Conservation (phyloP, 1,284 basidiomycete species). For the Cryptococcus jaspeensis region DNA sequence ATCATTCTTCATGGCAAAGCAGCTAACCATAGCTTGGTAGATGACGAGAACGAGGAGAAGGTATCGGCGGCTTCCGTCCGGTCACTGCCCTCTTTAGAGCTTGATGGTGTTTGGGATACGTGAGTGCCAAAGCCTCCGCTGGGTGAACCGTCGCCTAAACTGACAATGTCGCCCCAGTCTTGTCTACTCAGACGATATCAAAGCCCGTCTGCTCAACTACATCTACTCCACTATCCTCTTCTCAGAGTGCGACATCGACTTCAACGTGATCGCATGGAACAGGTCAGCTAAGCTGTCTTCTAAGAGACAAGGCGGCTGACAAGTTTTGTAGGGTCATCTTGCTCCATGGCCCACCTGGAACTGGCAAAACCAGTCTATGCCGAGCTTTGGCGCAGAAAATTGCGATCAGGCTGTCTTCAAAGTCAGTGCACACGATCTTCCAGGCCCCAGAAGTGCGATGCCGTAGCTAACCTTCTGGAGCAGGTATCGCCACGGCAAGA, state of each 20-base stretch:
- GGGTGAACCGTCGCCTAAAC: background rate
- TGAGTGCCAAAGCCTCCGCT: slow-evolving; percentile 27
- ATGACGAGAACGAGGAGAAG: slow-evolving; percentile 64
- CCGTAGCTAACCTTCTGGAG: background rate
- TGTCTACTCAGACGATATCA: slow-evolving; percentile 87
- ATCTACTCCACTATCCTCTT: slow-evolving; percentile 90
- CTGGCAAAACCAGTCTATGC: slow-evolving; percentile 95
- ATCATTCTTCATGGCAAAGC: background rate
- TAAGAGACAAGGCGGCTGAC: background rate
- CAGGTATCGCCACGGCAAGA: slow-evolving; percentile 78
- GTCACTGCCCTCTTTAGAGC: slow-evolving; percentile 73
- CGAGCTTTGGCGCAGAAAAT: slow-evolving; percentile 94
- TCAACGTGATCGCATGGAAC: slow-evolving; percentile 93
- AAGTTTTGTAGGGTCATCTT: slow-evolving; percentile 64
- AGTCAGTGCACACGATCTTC: slow-evolving; percentile 54
- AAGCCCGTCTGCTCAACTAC: slow-evolving; percentile 83
- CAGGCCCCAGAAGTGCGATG: background rate
- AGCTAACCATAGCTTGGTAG: slow-evolving; percentile 10
- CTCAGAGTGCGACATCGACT: slow-evolving; percentile 83
- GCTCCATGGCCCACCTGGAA: slow-evolving; percentile 94
- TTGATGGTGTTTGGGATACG: slow-evolving; percentile 83
- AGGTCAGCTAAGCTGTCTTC: slow-evolving; percentile 53
- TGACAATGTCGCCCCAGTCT: slow-evolving; percentile 56
- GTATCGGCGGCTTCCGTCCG: slow-evolving; percentile 82
- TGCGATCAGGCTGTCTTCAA: slow-evolving; percentile 79